These are phyloP conservation scores for Dendrobium officinale DNA, from an alignment of 106 monocot species.

Conservation along the genomic window DNA sequence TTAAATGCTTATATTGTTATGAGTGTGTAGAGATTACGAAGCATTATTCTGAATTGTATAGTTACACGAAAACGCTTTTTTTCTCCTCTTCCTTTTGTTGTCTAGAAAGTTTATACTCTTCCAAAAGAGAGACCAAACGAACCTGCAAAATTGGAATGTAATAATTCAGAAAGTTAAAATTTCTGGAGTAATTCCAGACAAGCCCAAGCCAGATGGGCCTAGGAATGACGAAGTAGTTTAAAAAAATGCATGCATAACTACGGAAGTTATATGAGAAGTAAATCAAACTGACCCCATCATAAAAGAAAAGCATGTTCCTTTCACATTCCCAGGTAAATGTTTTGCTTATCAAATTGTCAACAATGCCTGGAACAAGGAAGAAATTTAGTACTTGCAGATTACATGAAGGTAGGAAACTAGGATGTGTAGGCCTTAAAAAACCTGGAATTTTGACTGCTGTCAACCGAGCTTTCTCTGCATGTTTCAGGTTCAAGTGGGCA, in stretches of 20 bases:
- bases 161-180: background rate
- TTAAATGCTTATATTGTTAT: background rate
- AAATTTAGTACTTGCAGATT: background rate
- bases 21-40: no score
- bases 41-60: background rate
- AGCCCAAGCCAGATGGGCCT: background rate
- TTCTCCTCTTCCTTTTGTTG: slow-evolving; percentile 90
- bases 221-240: background rate
- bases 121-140: slow-evolving; percentile 68
- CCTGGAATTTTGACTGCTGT: slow-evolving; percentile 74
- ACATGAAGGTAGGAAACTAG: background rate
- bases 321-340: slow-evolving; percentile 21
- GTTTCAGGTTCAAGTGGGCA: slow-evolving; percentile 81
- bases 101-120: slow-evolving; percentile 70
- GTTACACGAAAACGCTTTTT: slow-evolving; percentile 56
- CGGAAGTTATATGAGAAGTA: background rate
- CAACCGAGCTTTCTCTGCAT: slow-evolving; percentile 85
- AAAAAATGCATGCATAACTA: no score
- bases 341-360: slow-evolving; percentile 20
- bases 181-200: background rate
- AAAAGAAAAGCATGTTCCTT: slow-evolving; percentile 14
- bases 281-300: slow-evolving; percentile 24
- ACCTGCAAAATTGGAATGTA: slow-evolving; percentile 34
- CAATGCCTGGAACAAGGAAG: slow-evolving; percentile 14
- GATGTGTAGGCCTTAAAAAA: background rate